phyloP scores from a whole-genome alignment of 805 yeast species.

The Millerozyma acaciae region DNA sequence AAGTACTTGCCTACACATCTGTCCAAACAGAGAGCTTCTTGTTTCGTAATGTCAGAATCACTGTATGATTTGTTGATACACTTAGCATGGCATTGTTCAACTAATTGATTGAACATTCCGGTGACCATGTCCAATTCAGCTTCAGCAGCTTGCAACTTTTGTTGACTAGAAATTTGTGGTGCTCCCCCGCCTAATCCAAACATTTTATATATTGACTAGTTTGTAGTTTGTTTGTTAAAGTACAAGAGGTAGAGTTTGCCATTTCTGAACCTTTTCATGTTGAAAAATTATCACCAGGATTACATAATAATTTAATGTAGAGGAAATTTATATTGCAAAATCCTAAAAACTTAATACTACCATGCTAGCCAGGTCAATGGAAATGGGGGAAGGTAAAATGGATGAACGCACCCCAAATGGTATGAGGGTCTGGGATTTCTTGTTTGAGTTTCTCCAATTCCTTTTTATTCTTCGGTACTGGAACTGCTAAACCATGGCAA shows the following conservation, averaged over 20 bases:
- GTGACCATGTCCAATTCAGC: conserved; percentile 96
- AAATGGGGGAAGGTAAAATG: conserved; percentile 36
- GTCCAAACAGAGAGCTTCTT: conserved; percentile 84
- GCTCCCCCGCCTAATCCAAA: conserved; percentile 74
- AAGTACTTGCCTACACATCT: conserved; percentile 95
- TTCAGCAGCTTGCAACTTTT: conserved; percentile 86
- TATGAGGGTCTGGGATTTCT: conserved; percentile 15
- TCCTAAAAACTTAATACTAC: not conserved
- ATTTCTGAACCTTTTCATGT: conserved; percentile 2
- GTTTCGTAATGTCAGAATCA: conserved; percentile 73
- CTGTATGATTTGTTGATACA: conserved; percentile 67
- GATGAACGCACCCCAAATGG: conserved; percentile 34
- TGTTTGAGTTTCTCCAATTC: conserved; percentile 19
- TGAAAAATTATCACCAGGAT: not conserved
- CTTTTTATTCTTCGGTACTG: conserved; percentile 28
- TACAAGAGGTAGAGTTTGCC: conserved; percentile 3
- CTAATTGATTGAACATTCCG: conserved; percentile 92
- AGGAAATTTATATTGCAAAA: not conserved
- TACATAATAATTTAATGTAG: not conserved
- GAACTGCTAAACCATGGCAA: conserved; percentile 32
- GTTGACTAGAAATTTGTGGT: conserved; percentile 70
- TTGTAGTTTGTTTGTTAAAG: conserved; percentile 4
- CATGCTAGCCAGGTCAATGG: conserved; percentile 10
- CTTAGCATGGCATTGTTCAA: conserved; percentile 83
- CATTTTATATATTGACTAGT: conserved; percentile 34